A percentile compares a stretch with the other conserved stretches of the same genome.
Evolutionary conservation across 2,329 filamentous ascomycete genomes (phyloP).

Genomic region (Botrytis byssoidea): DNA sequence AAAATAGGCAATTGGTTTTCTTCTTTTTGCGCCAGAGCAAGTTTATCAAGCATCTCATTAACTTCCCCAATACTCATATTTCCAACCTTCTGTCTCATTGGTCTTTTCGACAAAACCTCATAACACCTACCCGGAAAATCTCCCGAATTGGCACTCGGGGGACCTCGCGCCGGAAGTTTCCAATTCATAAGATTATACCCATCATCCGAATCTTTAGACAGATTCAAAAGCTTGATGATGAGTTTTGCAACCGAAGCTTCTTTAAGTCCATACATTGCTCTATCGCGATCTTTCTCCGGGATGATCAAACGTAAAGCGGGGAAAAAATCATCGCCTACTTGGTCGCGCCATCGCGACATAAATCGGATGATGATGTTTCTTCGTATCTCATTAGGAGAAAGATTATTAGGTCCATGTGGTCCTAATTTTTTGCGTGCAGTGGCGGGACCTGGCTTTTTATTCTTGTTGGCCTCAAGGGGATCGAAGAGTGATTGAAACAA

Average conservation of each 20-base stretch:
- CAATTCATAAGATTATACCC: slow-evolving; percentile 83
- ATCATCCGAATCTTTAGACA: slow-evolving; percentile 87
- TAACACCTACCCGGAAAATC: slow-evolving; percentile 91
- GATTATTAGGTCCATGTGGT: slow-evolving; percentile 54
- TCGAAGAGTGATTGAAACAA: slow-evolving; percentile 79
- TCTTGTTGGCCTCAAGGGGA: slow-evolving; percentile 73
- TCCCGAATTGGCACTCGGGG: slow-evolving; percentile 67
- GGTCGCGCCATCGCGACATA: slow-evolving; percentile 79
- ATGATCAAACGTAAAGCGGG: slow-evolving; percentile 89
- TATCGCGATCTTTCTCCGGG: slow-evolving; percentile 87
- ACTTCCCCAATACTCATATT: slow-evolving; percentile 86
- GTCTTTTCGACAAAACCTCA: slow-evolving; percentile 80
- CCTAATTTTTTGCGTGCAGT: slow-evolving; percentile 51
- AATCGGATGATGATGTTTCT: slow-evolving; percentile 82
- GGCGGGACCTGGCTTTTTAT: slow-evolving; percentile 51
- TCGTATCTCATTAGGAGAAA: slow-evolving; percentile 73
- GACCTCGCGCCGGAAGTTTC: slow-evolving; percentile 77
- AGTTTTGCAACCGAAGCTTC: slow-evolving; percentile 88
- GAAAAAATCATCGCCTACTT: slow-evolving; percentile 91
- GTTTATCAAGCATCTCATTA: slow-evolving; percentile 77
- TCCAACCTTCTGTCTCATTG: slow-evolving; percentile 70
- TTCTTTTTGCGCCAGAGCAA: slow-evolving; percentile 75
- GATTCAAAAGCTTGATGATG: slow-evolving; percentile 88
- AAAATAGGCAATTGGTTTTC: slow-evolving; percentile 81
- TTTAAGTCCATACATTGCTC: slow-evolving; percentile 90